Evolutionary conservation across 768 basidiomycete species (phyloP), one percentile per base, ranked within the genome.

Genomic region (Agrocybe chaxingu): DNA sequence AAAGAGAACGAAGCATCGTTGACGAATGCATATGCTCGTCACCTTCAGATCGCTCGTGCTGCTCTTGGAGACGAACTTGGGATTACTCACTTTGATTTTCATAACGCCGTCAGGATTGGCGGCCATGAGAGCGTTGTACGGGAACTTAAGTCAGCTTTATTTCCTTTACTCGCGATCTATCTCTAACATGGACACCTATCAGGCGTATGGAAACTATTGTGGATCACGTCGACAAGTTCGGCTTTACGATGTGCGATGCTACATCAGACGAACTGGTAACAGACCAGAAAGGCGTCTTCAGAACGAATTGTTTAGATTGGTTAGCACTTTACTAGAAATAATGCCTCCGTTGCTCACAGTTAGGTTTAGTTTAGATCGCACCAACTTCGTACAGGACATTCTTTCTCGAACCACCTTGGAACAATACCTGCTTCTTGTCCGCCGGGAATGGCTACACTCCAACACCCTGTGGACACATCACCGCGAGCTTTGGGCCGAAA

Each of bases 261-360:
- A 68, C 67, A 12, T 70, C 82, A 9, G 76, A 83, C 57, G 84
- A 89, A 57, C 71, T 84, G 56, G 82, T 99, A 33, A 90, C 89
- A n/a, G 78, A 87, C 45, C 97, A 99, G 63, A 84, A 83, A 50
- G 97, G 97, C 3, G 81, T 92, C 12, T 98, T 98, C 65, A 78
- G 97, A 53, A 92, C 90, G 24, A 98, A 98, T 62, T 99, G 97
- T 62, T 71, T 97, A 45, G 96, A 98, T 64, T 97, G 93, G 95
- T 93, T 60, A 54, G 69, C 31, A 7, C 10, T 32, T 12, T 37
- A 8, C 9, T 39, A 40, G 41, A 40, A 39, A 32, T 8, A 18
- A 8, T 36, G 29, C 38, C 34, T 13, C 24, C 24, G 24, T 24
- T 24, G 29, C 46, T 52, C 32, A 54, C 32, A 34, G 7, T 24